Percentiles rank a stretch among this genome's conserved stretches.
phyloP scores from a whole-genome alignment of 108 stramenopile genomes.

The Pseudonitzschia multiseries region DNA sequence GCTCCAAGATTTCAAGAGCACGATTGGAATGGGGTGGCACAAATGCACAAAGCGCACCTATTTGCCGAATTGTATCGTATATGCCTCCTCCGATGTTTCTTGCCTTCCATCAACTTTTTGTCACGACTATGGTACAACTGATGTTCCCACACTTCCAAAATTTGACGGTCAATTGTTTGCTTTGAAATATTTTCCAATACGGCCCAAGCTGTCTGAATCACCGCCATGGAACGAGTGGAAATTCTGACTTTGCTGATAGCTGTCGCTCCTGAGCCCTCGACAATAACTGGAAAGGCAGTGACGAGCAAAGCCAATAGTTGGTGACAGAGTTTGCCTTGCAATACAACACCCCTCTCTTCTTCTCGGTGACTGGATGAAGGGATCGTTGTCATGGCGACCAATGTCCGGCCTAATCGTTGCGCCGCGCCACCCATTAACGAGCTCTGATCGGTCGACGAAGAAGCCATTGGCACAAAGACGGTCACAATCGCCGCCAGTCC shows the following conservation, averaged over 20 bases:
- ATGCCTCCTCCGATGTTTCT: constrained; percentile 2
- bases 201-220: constrained; percentile 51
- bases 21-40: constrained; percentile 22
- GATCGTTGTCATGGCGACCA: constrained; percentile 25
- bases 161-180: neutral
- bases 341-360: neutral
- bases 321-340: constrained; percentile 28
- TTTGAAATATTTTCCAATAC: constrained; percentile 34
- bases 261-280: neutral
- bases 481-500: constrained; percentile 53
- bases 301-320: constrained; percentile 43
- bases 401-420: constrained; percentile 58
- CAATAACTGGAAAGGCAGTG: neutral
- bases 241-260: constrained; percentile 5
- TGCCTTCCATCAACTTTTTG: neutral
- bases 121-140: neutral
- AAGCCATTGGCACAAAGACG: constrained; percentile 64
- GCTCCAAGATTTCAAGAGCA: neutral
- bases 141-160: constrained; percentile 19
- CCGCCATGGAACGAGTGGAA: constrained; percentile 25
- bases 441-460: constrained; percentile 36
- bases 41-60: constrained; percentile 36
- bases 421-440: constrained; percentile 33
- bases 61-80: constrained; percentile 41
- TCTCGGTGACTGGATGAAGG: neutral